Evolutionary conservation across 805 yeast species (phyloP), one percentile per base, ranked within the genome.

Genomic region (Pichia californica): DNA sequence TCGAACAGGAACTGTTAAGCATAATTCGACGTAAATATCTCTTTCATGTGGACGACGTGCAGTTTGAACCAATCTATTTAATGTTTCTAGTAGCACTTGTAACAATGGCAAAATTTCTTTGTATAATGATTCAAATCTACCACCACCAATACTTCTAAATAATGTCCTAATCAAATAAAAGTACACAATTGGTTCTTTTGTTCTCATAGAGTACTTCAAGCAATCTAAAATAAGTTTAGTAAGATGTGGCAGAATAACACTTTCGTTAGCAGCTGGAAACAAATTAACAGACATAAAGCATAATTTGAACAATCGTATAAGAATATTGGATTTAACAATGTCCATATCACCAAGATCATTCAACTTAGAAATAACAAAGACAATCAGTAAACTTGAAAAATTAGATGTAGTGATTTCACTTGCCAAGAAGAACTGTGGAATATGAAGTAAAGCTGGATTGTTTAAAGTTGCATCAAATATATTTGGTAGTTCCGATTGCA

Each of bases 231-330:
- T 88, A 54, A 94, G 68, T 47, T 83, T 80, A 57, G 86, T 83
- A 56, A 93, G 71, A 57, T 93, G 95, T 1, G 97, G 97, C 35
- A 89, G 67, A 8, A 93, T 73, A 6, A 93, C 96, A 45, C 77
- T 70, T 63, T 94, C 99, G 58, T 93, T 94, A 3, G 83, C 77
- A 4, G 79, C 67, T 0, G 98, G 97, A 59, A 88, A 91, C 39
- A 91, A 68, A 54, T 88, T 91, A 4, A 93, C 97, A 3, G 96
- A 88, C 95, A 91, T 88, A 63, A 93, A 91, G 53, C 96, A 88
- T 31, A 93, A 68, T 62, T 89, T 91, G 76, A 88, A 93, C 33
- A 94, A 67, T 45, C 97, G 70, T 19, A 88, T 84, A 51, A 93
- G 65, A 43, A 93, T 82, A 54, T 85, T 86, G 0, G 95, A 79